Conservation (phyloP, 75 land plant genomes). For the Pinus tabuliformis region DNA sequence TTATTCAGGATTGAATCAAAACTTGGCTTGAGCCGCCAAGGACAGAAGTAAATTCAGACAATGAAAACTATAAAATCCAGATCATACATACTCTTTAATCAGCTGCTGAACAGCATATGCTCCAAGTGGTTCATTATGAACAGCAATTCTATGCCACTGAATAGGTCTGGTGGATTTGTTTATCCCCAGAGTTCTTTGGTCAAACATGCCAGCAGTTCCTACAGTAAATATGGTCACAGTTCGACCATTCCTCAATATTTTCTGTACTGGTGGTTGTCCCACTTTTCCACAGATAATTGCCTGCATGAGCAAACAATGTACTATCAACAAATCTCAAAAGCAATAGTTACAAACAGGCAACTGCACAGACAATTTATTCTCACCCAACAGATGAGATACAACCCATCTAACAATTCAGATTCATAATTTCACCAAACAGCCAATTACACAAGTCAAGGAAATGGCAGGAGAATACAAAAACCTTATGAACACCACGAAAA, state of each 20-base stretch:
- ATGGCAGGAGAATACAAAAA: conserved; percentile 10
- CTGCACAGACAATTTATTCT: background rate
- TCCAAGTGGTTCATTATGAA: conserved; percentile 71
- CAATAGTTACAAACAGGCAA: background rate
- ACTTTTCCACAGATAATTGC: conserved; percentile 92
- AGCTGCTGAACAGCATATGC: conserved; percentile 62
- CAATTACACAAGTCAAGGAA: conserved; percentile 6
- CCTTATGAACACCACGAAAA: conserved; percentile 76
- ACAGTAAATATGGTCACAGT: conserved; percentile 81
- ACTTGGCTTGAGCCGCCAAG: background rate
- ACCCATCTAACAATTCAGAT: background rate
- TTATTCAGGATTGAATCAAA: background rate
- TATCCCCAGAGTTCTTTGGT: conserved; percentile 36
- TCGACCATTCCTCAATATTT: conserved; percentile 74
- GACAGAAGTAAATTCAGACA: background rate
- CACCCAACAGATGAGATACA: background rate
- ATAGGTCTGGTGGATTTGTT: conserved; percentile 43
- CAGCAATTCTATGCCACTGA: conserved; percentile 91
- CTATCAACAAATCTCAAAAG: background rate
- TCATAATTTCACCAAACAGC: background rate
- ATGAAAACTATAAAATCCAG: background rate
- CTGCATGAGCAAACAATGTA: conserved; percentile 24
- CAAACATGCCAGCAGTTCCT: conserved; percentile 92
- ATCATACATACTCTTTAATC: conserved; percentile 47
- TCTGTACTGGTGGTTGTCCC: conserved; percentile 80